A percentile compares a stretch with the other conserved stretches of the same genome.
Evolutionary conservation across 176 grass and related monocot genomes (phyloP).

Genomic region (Triticum dicoccoides): DNA sequence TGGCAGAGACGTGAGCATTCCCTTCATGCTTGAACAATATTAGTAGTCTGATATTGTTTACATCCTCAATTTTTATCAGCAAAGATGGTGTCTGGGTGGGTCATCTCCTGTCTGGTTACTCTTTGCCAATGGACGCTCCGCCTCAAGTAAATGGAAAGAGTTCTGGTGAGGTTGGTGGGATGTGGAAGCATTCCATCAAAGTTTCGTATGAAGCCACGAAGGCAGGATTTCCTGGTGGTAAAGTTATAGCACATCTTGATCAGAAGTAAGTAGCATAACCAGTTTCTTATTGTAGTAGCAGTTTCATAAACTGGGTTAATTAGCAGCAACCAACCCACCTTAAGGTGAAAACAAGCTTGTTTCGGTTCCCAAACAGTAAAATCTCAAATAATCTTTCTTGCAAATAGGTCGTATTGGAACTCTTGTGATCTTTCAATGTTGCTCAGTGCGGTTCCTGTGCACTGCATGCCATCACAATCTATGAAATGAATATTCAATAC

Average conservation of each 20-base stretch:
- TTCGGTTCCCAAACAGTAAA: neutral
- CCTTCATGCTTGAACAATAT: neutral
- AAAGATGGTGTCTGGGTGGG: slow-evolving; percentile 93
- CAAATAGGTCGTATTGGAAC: neutral
- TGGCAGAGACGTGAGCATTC: neutral
- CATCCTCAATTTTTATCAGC: slow-evolving; percentile 42
- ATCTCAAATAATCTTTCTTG: neutral
- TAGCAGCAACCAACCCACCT: neutral
- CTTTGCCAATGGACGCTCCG: slow-evolving; percentile 77
- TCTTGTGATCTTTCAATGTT: neutral
- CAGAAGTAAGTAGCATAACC: slow-evolving; percentile 66
- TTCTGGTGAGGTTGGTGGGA: slow-evolving; percentile 55
- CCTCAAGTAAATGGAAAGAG: slow-evolving; percentile 48
- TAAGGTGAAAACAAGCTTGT: neutral
- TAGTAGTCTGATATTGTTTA: slow-evolving; percentile 6
- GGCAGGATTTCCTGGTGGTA: slow-evolving; percentile 83
- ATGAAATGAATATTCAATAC: neutral
- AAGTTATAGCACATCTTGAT: slow-evolving; percentile 96
- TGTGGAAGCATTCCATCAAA: slow-evolving; percentile 88
- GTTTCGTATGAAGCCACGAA: slow-evolving; percentile 84
- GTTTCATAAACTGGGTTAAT: neutral
- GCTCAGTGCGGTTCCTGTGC: neutral
- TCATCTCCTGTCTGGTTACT: slow-evolving; percentile 81
- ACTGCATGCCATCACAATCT: neutral
- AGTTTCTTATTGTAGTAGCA: neutral